Percentiles rank a stretch among this genome's conserved stretches.
Conservation (phyloP, 345 rosid species). For the Eucalyptus sp. region DNA sequence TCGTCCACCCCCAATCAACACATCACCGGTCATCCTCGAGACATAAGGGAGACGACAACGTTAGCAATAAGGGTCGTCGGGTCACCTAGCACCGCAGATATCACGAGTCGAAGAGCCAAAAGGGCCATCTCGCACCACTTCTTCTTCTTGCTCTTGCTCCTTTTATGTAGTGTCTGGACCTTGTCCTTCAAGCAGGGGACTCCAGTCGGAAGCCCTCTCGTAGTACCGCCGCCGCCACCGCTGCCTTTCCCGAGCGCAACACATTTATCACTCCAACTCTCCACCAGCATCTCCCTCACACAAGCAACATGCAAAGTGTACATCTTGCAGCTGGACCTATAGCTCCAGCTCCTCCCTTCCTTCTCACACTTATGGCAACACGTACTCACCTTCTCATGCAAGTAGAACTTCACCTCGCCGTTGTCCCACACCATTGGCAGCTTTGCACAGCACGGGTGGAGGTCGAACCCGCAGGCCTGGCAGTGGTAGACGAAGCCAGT, state of each 20-base stretch:
- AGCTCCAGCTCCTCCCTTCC: conserved; percentile 86
- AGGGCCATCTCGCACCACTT: conserved; percentile 64
- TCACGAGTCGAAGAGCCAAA: conserved; percentile 58
- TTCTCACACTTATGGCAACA: conserved; percentile 64
- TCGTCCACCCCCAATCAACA: background rate
- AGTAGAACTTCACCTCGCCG: conserved; percentile 48
- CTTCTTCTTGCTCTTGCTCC: conserved; percentile 40
- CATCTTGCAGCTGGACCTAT: conserved; percentile 62
- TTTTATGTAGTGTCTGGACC: conserved; percentile 19
- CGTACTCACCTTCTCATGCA: conserved; percentile 49
- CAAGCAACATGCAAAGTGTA: conserved; percentile 86
- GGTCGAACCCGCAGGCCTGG: conserved; percentile 56
- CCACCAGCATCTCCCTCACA: conserved; percentile 76
- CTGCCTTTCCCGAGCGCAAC: conserved; percentile 13
- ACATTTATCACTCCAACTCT: conserved; percentile 60
- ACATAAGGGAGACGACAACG: conserved; percentile 48
- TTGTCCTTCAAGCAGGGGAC: conserved; percentile 47
- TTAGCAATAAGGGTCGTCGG: conserved; percentile 75
- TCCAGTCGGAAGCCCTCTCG: conserved; percentile 22
- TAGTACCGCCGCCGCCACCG: background rate
- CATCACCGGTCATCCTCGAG: background rate
- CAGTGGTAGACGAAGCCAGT: conserved; percentile 67
- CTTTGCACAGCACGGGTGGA: conserved; percentile 91
- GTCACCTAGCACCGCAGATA: conserved; percentile 84
- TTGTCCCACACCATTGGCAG: conserved; percentile 57